Percentiles rank a stretch among this genome's conserved stretches.
Evolutionary conservation across 192 early-diverging fungal species (phyloP).

Genomic region (Linnemannia schmuckeri): DNA sequence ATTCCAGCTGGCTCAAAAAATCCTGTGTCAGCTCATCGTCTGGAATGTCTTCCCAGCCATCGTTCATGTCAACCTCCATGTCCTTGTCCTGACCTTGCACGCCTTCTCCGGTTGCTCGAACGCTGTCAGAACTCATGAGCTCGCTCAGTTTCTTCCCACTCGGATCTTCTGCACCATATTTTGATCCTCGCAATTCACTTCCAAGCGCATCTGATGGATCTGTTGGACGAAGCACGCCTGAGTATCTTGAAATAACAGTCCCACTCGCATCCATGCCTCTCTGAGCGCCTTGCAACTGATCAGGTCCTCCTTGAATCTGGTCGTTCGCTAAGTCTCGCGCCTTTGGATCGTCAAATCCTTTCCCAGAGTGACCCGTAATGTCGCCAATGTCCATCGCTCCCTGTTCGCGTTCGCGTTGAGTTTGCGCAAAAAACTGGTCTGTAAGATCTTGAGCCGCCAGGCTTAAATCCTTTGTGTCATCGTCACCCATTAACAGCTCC

Average conservation of each 20-base stretch:
- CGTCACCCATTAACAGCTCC: not conserved
- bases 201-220: not conserved
- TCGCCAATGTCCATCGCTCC: constrained; percentile 20
- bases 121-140: not conserved
- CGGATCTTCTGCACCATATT: not conserved
- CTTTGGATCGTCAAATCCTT: constrained; percentile 1
- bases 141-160: not conserved
- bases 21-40: constrained; percentile 9
- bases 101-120: not conserved
- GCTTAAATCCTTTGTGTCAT: constrained; percentile 17
- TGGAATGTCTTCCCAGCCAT: constrained; percentile 21
- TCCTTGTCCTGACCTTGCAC: not conserved
- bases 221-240: not conserved
- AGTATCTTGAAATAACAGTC: not conserved
- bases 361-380: constrained; percentile 15
- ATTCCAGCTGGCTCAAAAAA: not conserved
- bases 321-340: not conserved
- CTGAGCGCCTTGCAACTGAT: not conserved
- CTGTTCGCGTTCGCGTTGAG: not conserved
- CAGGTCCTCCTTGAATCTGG: not conserved
- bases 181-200: not conserved
- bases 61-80: constrained; percentile 1
- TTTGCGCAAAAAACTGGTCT: constrained; percentile 6
- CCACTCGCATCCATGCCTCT: not conserved
- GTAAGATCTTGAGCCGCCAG: constrained; percentile 23